Percentiles rank a stretch among this genome's conserved stretches.
These are phyloP conservation scores for Pachysandra terminalis DNA, from an alignment of 164 flowering plant genomes.

Conservation along the genomic window DNA sequence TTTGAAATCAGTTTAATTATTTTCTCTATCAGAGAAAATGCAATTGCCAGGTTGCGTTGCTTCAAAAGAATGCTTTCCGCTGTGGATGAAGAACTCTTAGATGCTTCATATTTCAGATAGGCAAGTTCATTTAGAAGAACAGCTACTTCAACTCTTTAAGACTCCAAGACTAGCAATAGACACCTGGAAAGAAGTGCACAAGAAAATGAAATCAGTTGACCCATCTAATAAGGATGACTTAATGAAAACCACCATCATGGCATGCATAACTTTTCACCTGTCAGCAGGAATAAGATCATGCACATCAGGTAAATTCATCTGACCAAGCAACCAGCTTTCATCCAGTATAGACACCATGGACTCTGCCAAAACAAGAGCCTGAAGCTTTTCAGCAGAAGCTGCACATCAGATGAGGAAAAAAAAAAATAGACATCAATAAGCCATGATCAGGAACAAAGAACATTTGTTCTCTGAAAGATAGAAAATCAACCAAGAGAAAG, in stretches of 20 bases:
- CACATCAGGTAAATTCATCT: conserved; percentile 35
- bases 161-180: conserved; percentile 80
- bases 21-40: conserved; percentile 75
- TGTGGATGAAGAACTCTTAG: conserved; percentile 40
- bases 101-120: conserved; percentile 75
- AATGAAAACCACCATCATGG: conserved; percentile 1
- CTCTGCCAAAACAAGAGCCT: conserved; percentile 83
- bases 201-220: neutral
- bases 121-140: conserved; percentile 87
- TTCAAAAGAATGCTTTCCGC: conserved; percentile 42
- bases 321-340: conserved; percentile 72
- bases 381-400: conserved; percentile 73
- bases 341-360: conserved; percentile 56
- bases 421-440: conserved; percentile 2
- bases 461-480: too few relatives aligned
- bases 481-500: neutral
- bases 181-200: conserved; percentile 47
- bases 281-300: conserved; percentile 58
- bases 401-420: conserved; percentile 21
- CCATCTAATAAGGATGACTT: neutral
- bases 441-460: neutral
- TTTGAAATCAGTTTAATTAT: conserved; percentile 68
- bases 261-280: conserved; percentile 35
- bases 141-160: conserved; percentile 85
- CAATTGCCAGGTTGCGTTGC: conserved; percentile 55